A percentile compares a stretch with the other conserved stretches of the same genome.
phyloP scores from a whole-genome alignment of 345 rosid species.

The Populus davidiana region DNA sequence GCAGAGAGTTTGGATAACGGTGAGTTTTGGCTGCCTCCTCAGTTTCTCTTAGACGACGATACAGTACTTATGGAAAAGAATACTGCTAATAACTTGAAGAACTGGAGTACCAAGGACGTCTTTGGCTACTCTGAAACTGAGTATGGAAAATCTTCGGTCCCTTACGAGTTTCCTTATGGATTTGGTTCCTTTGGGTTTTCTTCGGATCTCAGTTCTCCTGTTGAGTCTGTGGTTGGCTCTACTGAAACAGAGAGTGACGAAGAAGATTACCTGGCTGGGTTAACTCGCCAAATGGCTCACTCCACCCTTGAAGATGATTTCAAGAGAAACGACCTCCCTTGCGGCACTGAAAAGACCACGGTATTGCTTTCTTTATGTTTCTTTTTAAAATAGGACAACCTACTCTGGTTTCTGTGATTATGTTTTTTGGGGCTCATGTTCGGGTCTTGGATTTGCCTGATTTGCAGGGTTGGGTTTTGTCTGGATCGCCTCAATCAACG shows the following conservation, averaged over 20 bases:
- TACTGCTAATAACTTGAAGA: background rate
- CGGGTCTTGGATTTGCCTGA: background rate
- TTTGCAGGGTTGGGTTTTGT: slow-evolving; percentile 34
- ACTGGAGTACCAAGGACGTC: background rate
- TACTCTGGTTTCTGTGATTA: too few relatives aligned
- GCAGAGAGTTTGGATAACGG: slow-evolving; percentile 57
- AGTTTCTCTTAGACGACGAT: slow-evolving; percentile 72
- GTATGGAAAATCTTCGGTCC: slow-evolving; percentile 33
- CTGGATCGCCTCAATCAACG: slow-evolving; percentile 64
- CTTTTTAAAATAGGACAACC: background rate
- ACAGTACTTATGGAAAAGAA: slow-evolving; percentile 37
- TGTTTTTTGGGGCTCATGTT: background rate
- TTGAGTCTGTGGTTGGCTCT: slow-evolving; percentile 51
- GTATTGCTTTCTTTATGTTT: slow-evolving; percentile 13
- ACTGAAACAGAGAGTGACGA: slow-evolving; percentile 62
- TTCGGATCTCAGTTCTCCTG: slow-evolving; percentile 55
- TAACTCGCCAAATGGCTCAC: slow-evolving; percentile 41
- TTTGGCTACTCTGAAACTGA: slow-evolving; percentile 25
- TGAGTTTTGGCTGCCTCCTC: slow-evolving; percentile 71
- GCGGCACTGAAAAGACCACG: slow-evolving; percentile 27
- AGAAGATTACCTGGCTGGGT: slow-evolving; percentile 42
- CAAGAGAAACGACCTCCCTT: slow-evolving; percentile 13
- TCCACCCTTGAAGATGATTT: slow-evolving; percentile 43
- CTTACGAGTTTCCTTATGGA: slow-evolving; percentile 57
- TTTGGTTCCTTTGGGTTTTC: slow-evolving; percentile 35